Evolutionary conservation across 495 filamentous ascomycete species (phyloP).

Genomic region (Collariella sp.): DNA sequence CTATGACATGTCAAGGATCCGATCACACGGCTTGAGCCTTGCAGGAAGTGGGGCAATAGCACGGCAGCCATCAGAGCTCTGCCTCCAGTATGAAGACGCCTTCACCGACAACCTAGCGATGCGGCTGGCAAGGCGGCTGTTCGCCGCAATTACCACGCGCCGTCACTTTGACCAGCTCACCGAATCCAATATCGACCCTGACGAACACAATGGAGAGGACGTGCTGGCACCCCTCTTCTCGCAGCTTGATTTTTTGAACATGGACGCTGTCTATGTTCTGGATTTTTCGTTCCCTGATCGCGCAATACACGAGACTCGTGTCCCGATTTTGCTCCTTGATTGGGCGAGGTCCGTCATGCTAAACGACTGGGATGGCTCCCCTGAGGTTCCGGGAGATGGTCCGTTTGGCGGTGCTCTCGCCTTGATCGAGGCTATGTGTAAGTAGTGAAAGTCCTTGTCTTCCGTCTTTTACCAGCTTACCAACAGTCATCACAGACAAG

Average conservation of each 20-base stretch:
- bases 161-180: conserved; percentile 39
- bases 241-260: conserved; percentile 39
- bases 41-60: conserved; percentile 29
- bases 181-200: conserved; percentile 21
- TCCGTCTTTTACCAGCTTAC: background rate
- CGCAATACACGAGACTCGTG: conserved; percentile 42
- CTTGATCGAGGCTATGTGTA: conserved; percentile 66
- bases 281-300: conserved; percentile 41
- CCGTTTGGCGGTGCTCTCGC: conserved; percentile 64
- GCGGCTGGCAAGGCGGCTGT: conserved; percentile 42
- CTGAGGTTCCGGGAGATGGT: conserved; percentile 55
- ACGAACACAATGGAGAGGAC: conserved; percentile 28
- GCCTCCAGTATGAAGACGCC: conserved; percentile 47
- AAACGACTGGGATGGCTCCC: conserved; percentile 67
- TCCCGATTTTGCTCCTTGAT: conserved; percentile 55
- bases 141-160: conserved; percentile 43
- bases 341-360: conserved; percentile 71
- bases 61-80: conserved; percentile 36
- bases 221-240: conserved; percentile 41
- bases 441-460: conserved; percentile 21
- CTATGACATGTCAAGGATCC: conserved; percentile 45
- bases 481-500: conserved; percentile 38
- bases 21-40: conserved; percentile 37
- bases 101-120: conserved; percentile 45
- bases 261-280: conserved; percentile 31